Base-by-base conservation (phyloP, 73 alveolate species). In the Tetrahymena elliotti region DNA sequence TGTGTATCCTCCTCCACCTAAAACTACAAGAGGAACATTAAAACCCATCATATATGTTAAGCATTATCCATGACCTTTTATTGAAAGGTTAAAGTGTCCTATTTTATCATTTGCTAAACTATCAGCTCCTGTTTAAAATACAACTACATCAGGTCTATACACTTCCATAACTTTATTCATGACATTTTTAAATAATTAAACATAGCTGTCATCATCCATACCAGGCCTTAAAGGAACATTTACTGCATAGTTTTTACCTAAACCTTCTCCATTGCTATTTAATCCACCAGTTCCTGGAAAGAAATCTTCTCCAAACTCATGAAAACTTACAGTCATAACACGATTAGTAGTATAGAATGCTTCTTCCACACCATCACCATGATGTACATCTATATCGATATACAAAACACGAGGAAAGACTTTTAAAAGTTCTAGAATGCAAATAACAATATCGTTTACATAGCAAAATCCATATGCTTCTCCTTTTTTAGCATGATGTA, bases 1-100 rank as follows among this genome's bases (percentile, higher is more conserved):
- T 31, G 99, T 99, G 96, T 99, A 99, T 35, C 99, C 99, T 24
- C 99, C 99, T 12, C 99, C 99, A 22, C 99, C 99, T 6, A 99
- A 93, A 18, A 98, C 97, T 93, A 98, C 95, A 98, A 98, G 96
- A n/a, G 99, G 99, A n/a, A 98, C 88, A 13, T 99, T 99, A 98
- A 99, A 99, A 5, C 97, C 88, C 96, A 98, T 98, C 93, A 99
- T 96, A 94, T 94, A 98, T 84, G 97, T 93, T 5, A 99, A 99
- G 94, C 99, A 99, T 84, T 97, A 98, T 35, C 99, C 99, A 97
- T 99, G 99, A 22, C 99, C 99, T 94, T 96, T 97, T 52, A 98
- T 96, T 47, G 99, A 98, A 38, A 99, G 95, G 94, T 98, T 98
- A 96, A 98, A 99, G 68, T 98, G 98, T 0, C 99, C 99, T 84